A percentile compares a stretch with the other conserved stretches of the same genome.
These are phyloP conservation scores for Aspergillus terreus DNA, from an alignment of 2,329 filamentous ascomycete species.

Conservation along the genomic window DNA sequence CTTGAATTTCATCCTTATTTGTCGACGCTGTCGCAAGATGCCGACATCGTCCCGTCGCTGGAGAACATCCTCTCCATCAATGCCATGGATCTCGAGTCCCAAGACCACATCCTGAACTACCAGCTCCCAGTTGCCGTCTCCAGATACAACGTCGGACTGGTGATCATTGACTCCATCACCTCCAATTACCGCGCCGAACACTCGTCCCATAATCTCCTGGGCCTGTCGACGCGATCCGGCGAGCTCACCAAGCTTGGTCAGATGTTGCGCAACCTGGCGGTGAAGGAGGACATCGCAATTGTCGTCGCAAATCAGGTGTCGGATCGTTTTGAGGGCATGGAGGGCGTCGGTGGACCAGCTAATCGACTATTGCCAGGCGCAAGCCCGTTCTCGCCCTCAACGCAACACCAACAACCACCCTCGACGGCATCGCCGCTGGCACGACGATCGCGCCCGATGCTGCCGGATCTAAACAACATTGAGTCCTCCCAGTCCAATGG, in stretches of 20 bases:
- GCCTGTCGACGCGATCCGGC: constrained; percentile 69
- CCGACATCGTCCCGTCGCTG: constrained; percentile 56
- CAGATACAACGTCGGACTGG: constrained; percentile 71
- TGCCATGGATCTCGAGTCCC: constrained; percentile 84
- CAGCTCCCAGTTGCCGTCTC: constrained; percentile 83
- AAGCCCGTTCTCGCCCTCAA: constrained; percentile 9
- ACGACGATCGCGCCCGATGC: constrained; percentile 4
- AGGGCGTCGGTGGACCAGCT: constrained; percentile 7
- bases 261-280: constrained; percentile 71
- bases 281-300: constrained; percentile 70
- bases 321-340: constrained; percentile 65
- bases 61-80: constrained; percentile 75
- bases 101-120: constrained; percentile 91
- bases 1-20: constrained; percentile 64
- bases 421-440: constrained; percentile 19
- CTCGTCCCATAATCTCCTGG: constrained; percentile 36
- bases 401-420: constrained; percentile 9
- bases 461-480: constrained; percentile 9
- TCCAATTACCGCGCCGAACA: constrained; percentile 93
- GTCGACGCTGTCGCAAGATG: constrained; percentile 33
- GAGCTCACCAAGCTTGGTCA: constrained; percentile 74
- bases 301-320: constrained; percentile 95
- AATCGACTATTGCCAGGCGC: neutral
- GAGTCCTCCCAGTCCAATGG: constrained; percentile 15
- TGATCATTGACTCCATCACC: constrained; percentile 87